These are phyloP conservation scores for Paraconiothyrium brasiliense DNA, from an alignment of 2,329 filamentous ascomycete species.

Conservation along the genomic window DNA sequence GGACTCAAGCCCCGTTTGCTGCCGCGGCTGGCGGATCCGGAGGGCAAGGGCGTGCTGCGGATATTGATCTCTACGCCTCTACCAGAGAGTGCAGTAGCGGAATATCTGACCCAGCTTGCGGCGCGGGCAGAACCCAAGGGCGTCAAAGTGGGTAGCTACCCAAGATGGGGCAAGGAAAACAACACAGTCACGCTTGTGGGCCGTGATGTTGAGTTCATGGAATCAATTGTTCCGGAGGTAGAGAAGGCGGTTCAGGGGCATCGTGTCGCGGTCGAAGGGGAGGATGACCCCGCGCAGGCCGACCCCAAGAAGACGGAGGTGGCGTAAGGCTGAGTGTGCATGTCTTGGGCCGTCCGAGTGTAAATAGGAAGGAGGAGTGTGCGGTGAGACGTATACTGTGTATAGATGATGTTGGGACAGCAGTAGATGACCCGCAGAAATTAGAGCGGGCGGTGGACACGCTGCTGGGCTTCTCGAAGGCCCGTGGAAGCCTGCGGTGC, in stretches of 20 bases:
- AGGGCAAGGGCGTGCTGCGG: conserved; percentile 81
- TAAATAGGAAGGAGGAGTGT: conserved; percentile 15
- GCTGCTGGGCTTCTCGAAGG: conserved; percentile 41
- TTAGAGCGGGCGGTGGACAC: conserved; percentile 22
- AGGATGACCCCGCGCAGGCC: conserved; percentile 54
- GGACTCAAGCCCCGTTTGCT: conserved; percentile 76
- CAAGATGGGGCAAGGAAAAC: conserved; percentile 83
- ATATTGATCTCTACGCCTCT: conserved; percentile 88
- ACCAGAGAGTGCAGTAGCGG: conserved; percentile 84
- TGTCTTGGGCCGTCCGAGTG: conserved; percentile 12
- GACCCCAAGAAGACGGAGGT: conserved; percentile 48
- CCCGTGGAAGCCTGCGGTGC: conserved; percentile 32
- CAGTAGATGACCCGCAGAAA: conserved; percentile 12
- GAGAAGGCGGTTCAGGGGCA: conserved; percentile 78
- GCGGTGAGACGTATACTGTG: conserved; percentile 9
- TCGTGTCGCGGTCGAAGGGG: conserved; percentile 74
- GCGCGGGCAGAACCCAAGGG: conserved; percentile 76
- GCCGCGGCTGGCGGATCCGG: conserved; percentile 78
- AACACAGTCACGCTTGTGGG: conserved; percentile 92
- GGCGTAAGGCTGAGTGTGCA: conserved; percentile 38
- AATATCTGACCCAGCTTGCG: conserved; percentile 82
- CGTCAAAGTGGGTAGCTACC: conserved; percentile 95
- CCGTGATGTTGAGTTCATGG: conserved; percentile 78
- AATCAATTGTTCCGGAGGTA: conserved; percentile 81
- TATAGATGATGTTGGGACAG: conserved; percentile 3